Conservation (phyloP, 108 stramenopile genomes). For the Pseudonitzschia pungens region DNA sequence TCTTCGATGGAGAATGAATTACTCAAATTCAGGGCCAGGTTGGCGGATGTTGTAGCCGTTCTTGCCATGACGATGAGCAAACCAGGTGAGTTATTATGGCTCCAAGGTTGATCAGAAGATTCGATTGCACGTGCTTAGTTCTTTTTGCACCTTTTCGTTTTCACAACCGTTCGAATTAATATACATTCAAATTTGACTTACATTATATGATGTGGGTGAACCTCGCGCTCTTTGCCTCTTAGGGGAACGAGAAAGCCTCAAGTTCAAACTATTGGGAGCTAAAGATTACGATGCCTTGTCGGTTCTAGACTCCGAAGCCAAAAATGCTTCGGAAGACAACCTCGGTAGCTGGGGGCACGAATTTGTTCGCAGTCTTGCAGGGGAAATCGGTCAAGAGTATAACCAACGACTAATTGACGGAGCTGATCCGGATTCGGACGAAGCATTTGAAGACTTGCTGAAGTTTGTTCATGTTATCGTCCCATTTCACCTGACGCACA, state of each 20-base stretch:
- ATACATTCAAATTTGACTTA: not conserved
- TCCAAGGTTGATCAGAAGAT: not conserved
- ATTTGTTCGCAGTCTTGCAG: constrained; percentile 93
- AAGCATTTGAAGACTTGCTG: constrained; percentile 75
- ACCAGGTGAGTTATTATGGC: constrained; percentile 54
- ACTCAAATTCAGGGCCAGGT: constrained; percentile 68
- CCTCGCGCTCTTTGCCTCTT: constrained; percentile 1
- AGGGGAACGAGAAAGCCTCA: constrained; percentile 88
- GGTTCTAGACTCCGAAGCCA: constrained; percentile 37
- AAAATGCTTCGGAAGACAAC: constrained; percentile 68
- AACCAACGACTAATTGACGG: constrained; percentile 77
- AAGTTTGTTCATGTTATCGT: constrained; percentile 96
- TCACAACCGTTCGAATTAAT: not conserved
- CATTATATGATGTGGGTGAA: not conserved
- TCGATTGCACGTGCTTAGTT: not conserved
- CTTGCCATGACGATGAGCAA: constrained; percentile 97
- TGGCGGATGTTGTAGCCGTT: constrained; percentile 96
- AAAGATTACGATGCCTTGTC: constrained; percentile 70
- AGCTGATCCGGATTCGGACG: constrained; percentile 71
- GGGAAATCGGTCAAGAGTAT: constrained; percentile 97
- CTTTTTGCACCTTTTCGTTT: not conserved
- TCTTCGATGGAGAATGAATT: constrained; percentile 38
- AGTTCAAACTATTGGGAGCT: constrained; percentile 89
- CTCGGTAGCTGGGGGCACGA: constrained; percentile 98
- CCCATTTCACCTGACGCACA: constrained; percentile 96